These are phyloP conservation scores for Phalaenopsis equestris DNA, from an alignment of 106 monocot genomes.

Conservation along the genomic window DNA sequence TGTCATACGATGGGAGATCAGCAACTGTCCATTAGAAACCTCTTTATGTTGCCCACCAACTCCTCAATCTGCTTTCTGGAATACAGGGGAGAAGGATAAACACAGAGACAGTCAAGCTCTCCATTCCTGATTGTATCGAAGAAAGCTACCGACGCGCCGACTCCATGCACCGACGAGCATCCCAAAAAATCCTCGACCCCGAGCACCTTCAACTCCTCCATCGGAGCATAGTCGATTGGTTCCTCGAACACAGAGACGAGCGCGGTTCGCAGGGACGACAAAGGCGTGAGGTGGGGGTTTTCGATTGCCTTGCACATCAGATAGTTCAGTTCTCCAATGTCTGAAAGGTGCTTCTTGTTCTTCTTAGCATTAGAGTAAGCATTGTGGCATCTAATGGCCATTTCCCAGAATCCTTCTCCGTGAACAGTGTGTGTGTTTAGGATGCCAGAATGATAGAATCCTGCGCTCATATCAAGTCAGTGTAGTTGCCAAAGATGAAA, in stretches of 20 bases:
- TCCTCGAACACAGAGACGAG: slow-evolving; percentile 79
- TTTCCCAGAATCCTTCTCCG: slow-evolving; percentile 72
- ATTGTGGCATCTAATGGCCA: slow-evolving; percentile 44
- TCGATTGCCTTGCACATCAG: slow-evolving; percentile 87
- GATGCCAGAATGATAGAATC: slow-evolving; percentile 80
- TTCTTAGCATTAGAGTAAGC: slow-evolving; percentile 38
- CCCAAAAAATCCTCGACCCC: slow-evolving; percentile 61
- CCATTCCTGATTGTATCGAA: slow-evolving; percentile 73
- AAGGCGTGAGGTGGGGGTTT: slow-evolving; percentile 62
- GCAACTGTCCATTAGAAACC: slow-evolving; percentile 29
- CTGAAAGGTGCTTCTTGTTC: slow-evolving; percentile 69
- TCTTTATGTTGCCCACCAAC: slow-evolving; percentile 49
- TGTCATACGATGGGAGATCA: no score
- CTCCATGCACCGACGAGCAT: slow-evolving; percentile 74
- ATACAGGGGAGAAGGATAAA: slow-evolving; percentile 84
- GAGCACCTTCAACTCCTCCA: slow-evolving; percentile 16
- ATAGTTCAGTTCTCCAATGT: slow-evolving; percentile 74
- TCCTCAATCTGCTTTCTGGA: slow-evolving; percentile 56
- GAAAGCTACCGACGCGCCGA: slow-evolving; percentile 66
- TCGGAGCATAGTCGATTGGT: slow-evolving; percentile 20
- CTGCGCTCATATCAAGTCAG: slow-evolving; percentile 20
- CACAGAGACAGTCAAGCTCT: slow-evolving; percentile 36
- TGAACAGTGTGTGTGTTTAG: slow-evolving; percentile 46
- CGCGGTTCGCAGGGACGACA: slow-evolving; percentile 63
- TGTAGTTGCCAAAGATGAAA: background rate